A percentile compares a stretch with the other conserved stretches of the same genome.
phyloP scores from a whole-genome alignment of 1,139 yeast genomes.

The Blastobotrys niveus region DNA sequence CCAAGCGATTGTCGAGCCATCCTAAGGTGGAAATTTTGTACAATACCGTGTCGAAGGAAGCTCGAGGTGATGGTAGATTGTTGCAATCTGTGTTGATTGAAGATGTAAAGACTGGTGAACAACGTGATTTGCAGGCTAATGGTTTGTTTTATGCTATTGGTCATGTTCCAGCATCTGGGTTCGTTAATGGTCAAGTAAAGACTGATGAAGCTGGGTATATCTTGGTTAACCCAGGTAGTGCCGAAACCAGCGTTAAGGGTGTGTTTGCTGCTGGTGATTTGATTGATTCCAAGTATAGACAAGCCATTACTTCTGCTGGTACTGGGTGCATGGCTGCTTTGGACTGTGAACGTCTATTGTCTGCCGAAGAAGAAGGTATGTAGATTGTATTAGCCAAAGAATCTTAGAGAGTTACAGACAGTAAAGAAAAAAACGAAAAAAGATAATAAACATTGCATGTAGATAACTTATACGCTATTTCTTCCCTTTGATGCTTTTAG shows the following conservation, averaged over 20 bases:
- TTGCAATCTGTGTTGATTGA: slow-evolving; percentile 39
- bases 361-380: slow-evolving; percentile 41
- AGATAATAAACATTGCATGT: background rate
- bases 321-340: slow-evolving; percentile 99
- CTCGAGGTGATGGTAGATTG: slow-evolving; percentile 83
- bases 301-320: slow-evolving; percentile 98
- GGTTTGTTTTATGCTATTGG: slow-evolving; percentile 98
- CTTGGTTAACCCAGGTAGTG: slow-evolving; percentile 79
- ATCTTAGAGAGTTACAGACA: background rate
- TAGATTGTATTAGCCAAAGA: background rate
- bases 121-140: slow-evolving; percentile 64
- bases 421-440: background rate
- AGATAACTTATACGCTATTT: no score
- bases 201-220: slow-evolving; percentile 87
- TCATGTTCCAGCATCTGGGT: slow-evolving; percentile 88
- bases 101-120: slow-evolving; percentile 68
- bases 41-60: slow-evolving; percentile 81
- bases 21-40: slow-evolving; percentile 86
- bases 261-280: slow-evolving; percentile 99
- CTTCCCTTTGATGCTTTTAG: no score
- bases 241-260: slow-evolving; percentile 83
- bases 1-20: slow-evolving; percentile 75
- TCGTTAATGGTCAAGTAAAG: slow-evolving; percentile 71
- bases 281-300: slow-evolving; percentile 94
- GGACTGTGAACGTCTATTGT: slow-evolving; percentile 80